Evolutionary conservation across 1,284 basidiomycete genomes (phyloP).

Genomic region (Ustilago xerochloae): DNA sequence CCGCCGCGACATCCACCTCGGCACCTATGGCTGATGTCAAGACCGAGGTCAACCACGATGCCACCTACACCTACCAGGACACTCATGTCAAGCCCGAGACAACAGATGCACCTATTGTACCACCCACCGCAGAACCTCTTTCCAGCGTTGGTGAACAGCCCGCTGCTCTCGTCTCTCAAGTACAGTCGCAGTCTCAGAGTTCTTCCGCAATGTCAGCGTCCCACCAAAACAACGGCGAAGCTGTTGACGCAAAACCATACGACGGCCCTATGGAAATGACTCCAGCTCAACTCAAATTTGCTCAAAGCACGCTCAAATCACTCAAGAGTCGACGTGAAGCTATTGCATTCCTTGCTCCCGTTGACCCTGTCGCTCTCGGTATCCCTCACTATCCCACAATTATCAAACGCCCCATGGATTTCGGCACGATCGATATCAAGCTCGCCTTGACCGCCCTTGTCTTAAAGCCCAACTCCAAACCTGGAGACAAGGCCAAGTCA

Average conservation of each 20-base stretch:
- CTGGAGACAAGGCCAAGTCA: conserved; percentile 60
- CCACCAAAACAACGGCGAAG: neutral
- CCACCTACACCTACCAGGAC: neutral
- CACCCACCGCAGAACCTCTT: conserved; percentile 39
- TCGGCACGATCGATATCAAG: conserved; percentile 92
- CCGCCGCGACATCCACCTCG: neutral
- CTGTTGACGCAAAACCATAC: conserved; percentile 24
- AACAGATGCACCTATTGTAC: conserved; percentile 22
- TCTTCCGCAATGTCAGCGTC: conserved; percentile 7
- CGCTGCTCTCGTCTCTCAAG: conserved; percentile 20
- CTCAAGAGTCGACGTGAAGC: conserved; percentile 90
- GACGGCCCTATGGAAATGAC: conserved; percentile 51
- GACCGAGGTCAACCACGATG: conserved; percentile 10
- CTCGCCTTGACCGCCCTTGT: conserved; percentile 61
- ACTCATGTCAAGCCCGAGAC: conserved; percentile 15
- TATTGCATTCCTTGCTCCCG: conserved; percentile 83
- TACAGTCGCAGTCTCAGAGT: conserved; percentile 18
- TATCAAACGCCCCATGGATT: conserved; percentile 92
- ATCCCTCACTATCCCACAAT: conserved; percentile 91
- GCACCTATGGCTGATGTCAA: neutral
- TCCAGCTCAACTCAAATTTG: conserved; percentile 81
- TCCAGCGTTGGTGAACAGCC: conserved; percentile 36
- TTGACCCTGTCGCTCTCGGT: conserved; percentile 87
- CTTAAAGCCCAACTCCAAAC: conserved; percentile 50
- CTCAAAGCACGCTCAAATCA: conserved; percentile 80